Percentiles rank a stretch among this genome's conserved stretches.
phyloP scores from a whole-genome alignment of 768 basidiomycete species.

The Rhizopogon rudus region DNA sequence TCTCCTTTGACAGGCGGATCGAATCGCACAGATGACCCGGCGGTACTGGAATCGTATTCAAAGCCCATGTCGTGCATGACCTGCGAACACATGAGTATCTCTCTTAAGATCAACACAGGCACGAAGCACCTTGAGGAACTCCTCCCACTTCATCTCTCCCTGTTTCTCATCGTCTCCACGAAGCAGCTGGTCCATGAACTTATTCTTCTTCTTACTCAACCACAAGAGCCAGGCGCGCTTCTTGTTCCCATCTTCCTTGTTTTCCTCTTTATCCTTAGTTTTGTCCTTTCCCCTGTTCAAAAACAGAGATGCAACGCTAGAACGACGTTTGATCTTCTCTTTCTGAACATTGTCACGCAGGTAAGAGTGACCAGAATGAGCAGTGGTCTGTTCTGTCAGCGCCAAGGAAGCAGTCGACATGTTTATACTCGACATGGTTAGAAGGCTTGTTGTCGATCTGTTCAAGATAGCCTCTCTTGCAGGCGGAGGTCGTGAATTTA shows the following conservation, averaged over 20 bases:
- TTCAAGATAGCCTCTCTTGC: constrained; percentile 9
- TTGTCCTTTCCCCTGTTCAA: constrained; percentile 38
- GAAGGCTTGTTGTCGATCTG: constrained; percentile 16
- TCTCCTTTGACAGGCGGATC: constrained; percentile 59
- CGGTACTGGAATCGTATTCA: constrained; percentile 63
- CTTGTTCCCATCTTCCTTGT: constrained; percentile 20
- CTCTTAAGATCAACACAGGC: not conserved
- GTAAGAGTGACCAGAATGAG: constrained; percentile 71
- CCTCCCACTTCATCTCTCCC: constrained; percentile 75
- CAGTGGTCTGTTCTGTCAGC: constrained; percentile 40
- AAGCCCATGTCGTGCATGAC: constrained; percentile 80
- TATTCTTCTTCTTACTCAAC: constrained; percentile 53
- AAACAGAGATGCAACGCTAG: constrained; percentile 50
- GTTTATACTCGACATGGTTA: not conserved
- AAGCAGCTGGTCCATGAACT: constrained; percentile 62
- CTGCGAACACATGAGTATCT: constrained; percentile 29
- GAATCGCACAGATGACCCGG: constrained; percentile 80
- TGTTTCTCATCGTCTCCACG: constrained; percentile 48
- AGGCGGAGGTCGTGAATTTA: constrained; percentile 5
- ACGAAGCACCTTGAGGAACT: constrained; percentile 58
- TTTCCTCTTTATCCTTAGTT: constrained; percentile 29
- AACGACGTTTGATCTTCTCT: constrained; percentile 67
- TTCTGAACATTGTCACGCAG: constrained; percentile 51
- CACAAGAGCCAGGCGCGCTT: constrained; percentile 53
- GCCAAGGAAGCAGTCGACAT: constrained; percentile 39